Conservation (phyloP, 108 stramenopile species). For the Pseudonitzschia delicatissima region DNA sequence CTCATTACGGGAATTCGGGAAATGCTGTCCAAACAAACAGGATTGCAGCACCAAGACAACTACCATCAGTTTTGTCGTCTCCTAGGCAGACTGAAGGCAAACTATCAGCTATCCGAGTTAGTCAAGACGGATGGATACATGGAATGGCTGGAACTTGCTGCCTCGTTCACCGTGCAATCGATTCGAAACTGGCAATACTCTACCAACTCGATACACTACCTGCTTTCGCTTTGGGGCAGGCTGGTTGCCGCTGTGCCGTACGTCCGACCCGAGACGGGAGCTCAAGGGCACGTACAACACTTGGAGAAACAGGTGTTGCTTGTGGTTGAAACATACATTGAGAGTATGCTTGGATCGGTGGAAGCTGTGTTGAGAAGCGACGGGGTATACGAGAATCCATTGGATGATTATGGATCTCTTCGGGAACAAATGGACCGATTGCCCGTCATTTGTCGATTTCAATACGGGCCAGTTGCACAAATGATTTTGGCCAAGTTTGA, state of each 20-base stretch:
- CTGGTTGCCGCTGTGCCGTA: conserved; percentile 98
- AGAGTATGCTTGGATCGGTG: conserved; percentile 92
- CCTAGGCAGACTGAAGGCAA: conserved; percentile 94
- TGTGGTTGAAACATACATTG: conserved; percentile 90
- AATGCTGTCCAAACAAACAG: conserved; percentile 87
- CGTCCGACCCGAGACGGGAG: conserved; percentile 88
- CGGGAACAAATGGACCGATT: conserved; percentile 95
- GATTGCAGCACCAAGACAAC: conserved; percentile 94
- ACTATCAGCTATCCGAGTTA: conserved; percentile 95
- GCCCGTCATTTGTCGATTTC: conserved; percentile 92
- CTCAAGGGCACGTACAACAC: conserved; percentile 81
- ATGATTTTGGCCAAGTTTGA: conserved; percentile 87
- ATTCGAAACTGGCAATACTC: conserved; percentile 95
- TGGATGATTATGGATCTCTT: conserved; percentile 93
- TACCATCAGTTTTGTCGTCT: conserved; percentile 98
- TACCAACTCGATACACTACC: conserved; percentile 95
- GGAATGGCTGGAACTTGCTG: conserved; percentile 93
- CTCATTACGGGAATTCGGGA: conserved; percentile 87
- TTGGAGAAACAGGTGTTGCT: conserved; percentile 88
- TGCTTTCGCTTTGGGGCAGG: conserved; percentile 94
- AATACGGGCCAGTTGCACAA: conserved; percentile 82
- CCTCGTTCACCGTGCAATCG: conserved; percentile 89
- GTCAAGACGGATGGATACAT: conserved; percentile 91
- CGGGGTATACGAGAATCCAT: conserved; percentile 87
- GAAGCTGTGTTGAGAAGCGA: conserved; percentile 85